A percentile compares a stretch with the other conserved stretches of the same genome.
phyloP scores from a whole-genome alignment of 2,329 filamentous ascomycete genomes.

The Pseudophaeomoniella oleicola region DNA sequence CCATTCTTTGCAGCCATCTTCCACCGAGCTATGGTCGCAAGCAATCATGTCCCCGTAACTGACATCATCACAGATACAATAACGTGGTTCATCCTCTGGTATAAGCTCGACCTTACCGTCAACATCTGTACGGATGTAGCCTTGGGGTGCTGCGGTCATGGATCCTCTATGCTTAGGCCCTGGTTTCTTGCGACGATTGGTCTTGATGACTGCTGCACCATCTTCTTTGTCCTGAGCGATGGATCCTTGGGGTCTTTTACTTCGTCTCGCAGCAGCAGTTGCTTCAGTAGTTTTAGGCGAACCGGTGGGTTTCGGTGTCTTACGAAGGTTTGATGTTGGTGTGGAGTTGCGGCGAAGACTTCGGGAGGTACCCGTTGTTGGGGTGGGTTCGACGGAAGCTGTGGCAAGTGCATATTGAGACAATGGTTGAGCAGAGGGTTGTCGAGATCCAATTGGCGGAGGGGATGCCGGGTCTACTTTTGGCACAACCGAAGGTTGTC shows the following conservation, averaged over 20 bases:
- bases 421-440: neutral
- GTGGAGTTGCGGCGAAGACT: neutral
- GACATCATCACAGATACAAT: slow-evolving; percentile 50
- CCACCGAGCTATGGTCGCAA: slow-evolving; percentile 46
- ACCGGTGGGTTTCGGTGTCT: slow-evolving; percentile 24
- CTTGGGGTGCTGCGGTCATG: slow-evolving; percentile 10
- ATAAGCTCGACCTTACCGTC: slow-evolving; percentile 35
- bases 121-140: slow-evolving; percentile 30
- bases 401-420: slow-evolving; percentile 6
- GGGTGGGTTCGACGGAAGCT: slow-evolving; percentile 14
- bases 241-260: slow-evolving; percentile 44
- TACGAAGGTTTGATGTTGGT: slow-evolving; percentile 7
- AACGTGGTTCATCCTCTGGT: slow-evolving; percentile 48
- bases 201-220: slow-evolving; percentile 46
- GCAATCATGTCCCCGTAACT: slow-evolving; percentile 52
- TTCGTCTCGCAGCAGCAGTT: slow-evolving; percentile 32
- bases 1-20: slow-evolving; percentile 27
- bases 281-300: slow-evolving; percentile 22
- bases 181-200: slow-evolving; percentile 31
- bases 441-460: neutral
- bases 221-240: slow-evolving; percentile 39
- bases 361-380: slow-evolving; percentile 19
- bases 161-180: slow-evolving; percentile 22
- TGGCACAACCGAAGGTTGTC: neutral
- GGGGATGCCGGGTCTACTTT: neutral